Percentiles rank a stretch among this genome's conserved stretches.
These are phyloP conservation scores for Primulina tabacum DNA, from an alignment of 257 asterid species.

Conservation along the genomic window DNA sequence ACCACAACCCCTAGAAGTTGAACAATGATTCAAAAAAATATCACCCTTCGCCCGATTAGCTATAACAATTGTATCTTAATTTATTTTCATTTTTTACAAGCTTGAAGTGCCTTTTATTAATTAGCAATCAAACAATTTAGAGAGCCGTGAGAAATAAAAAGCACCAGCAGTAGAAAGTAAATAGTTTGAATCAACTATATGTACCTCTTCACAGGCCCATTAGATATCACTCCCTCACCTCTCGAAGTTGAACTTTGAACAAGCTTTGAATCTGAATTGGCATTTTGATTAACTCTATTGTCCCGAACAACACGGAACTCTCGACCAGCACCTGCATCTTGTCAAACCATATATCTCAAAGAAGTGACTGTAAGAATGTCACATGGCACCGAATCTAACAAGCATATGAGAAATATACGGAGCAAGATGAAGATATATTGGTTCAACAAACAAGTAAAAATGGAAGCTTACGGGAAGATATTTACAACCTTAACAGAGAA, in stretches of 20 bases:
- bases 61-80: slow-evolving; percentile 6
- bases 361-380: slow-evolving; percentile 11
- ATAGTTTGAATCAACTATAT: neutral
- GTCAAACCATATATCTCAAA: slow-evolving; percentile 30
- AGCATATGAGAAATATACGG: slow-evolving; percentile 1
- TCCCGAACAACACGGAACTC: slow-evolving; percentile 94
- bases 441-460: slow-evolving; percentile 2
- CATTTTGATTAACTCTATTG: slow-evolving; percentile 66
- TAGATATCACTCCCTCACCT: slow-evolving; percentile 36
- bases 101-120: slow-evolving; percentile 2
- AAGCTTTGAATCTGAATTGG: slow-evolving; percentile 47
- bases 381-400: neutral
- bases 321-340: slow-evolving; percentile 60
- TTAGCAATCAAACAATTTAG: slow-evolving; percentile 10
- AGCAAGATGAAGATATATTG: slow-evolving; percentile 2
- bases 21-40: neutral
- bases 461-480: neutral
- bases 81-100: neutral
- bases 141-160: slow-evolving; percentile 9
- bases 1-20: neutral
- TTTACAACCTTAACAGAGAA: slow-evolving; percentile 4
- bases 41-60: neutral
- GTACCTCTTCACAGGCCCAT: slow-evolving; percentile 49
- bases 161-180: slow-evolving; percentile 4
- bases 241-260: slow-evolving; percentile 47